Conservation (phyloP, 208 protist genomes). For the Crithidia bombi region DNA sequence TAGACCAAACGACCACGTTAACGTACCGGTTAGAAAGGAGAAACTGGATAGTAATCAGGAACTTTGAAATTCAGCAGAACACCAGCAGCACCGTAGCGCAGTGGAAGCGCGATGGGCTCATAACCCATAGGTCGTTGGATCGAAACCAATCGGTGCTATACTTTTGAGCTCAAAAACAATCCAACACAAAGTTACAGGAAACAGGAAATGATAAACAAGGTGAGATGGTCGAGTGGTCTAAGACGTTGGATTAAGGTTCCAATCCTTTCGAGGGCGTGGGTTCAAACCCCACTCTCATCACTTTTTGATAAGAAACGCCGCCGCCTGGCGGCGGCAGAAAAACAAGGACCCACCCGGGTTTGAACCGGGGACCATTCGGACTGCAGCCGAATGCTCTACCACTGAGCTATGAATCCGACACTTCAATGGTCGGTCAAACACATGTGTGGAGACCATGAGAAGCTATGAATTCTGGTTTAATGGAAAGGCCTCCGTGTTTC, state of each 20-base stretch:
- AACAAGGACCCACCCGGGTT: slow-evolving; percentile 94
- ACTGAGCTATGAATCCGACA: slow-evolving; percentile 51
- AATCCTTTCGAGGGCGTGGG: slow-evolving; percentile 62
- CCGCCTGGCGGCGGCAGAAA: slow-evolving; percentile 26
- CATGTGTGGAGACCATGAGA: no score
- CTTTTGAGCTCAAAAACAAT: slow-evolving; percentile 48
- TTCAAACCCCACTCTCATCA: slow-evolving; percentile 66
- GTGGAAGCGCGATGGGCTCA: slow-evolving; percentile 95
- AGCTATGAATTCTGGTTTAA: slow-evolving; percentile 81
- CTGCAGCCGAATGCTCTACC: slow-evolving; percentile 95
- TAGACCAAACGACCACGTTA: slow-evolving; percentile 90
- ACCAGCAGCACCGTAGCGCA: slow-evolving; percentile 91
- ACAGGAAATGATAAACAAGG: slow-evolving; percentile 14
- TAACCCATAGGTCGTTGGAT: slow-evolving; percentile 96
- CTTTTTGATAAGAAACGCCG: slow-evolving; percentile 4
- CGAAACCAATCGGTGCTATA: slow-evolving; percentile 94
- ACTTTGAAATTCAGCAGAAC: no score
- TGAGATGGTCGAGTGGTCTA: slow-evolving; percentile 65
- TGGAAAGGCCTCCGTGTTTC: not conserved
- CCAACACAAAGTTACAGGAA: not conserved
- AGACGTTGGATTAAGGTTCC: slow-evolving; percentile 64
- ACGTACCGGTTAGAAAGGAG: no score
- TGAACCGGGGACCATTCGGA: slow-evolving; percentile 95
- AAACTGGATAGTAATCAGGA: no score
- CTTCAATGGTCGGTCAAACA: no score